Evolutionary conservation across 2,329 filamentous ascomycete genomes (phyloP).

Genomic region (Fusarium floridanum): DNA sequence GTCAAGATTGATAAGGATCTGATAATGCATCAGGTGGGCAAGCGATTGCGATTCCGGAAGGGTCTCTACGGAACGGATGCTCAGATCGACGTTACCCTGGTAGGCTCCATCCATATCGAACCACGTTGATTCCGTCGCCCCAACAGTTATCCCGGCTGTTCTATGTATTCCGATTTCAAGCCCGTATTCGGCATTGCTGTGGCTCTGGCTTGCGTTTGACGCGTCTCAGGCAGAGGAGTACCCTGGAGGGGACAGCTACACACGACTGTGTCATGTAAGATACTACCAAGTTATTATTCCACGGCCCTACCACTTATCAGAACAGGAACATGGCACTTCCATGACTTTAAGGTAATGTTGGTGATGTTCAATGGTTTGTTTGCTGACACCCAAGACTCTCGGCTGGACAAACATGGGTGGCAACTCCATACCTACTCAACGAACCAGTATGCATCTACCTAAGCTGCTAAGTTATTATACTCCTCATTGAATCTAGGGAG

Average conservation of each 20-base stretch:
- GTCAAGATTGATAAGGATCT: constrained; percentile 13
- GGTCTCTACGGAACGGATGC: background rate
- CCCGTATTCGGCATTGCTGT: background rate
- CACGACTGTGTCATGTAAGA: background rate
- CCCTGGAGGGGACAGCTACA: background rate
- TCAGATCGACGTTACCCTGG: background rate
- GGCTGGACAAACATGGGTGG: background rate
- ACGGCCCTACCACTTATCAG: background rate
- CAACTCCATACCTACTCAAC: background rate
- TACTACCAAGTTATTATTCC: background rate
- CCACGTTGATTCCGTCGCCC: background rate
- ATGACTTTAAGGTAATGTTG: background rate
- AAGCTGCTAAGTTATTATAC: too few species aligned
- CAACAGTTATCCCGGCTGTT: background rate
- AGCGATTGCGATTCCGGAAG: background rate
- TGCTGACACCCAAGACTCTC: background rate
- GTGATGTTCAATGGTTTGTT: background rate
- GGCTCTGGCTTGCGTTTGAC: background rate
- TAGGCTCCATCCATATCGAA: background rate
- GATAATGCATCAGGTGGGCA: background rate
- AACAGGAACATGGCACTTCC: background rate
- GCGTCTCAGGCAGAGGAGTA: background rate
- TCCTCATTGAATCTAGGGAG: background rate
- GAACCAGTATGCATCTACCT: background rate
- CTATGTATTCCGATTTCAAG: background rate